Percentiles rank a stretch among this genome's conserved stretches.
phyloP scores from a whole-genome alignment of 352 stramenopile species.

The Phytophthora litchii region DNA sequence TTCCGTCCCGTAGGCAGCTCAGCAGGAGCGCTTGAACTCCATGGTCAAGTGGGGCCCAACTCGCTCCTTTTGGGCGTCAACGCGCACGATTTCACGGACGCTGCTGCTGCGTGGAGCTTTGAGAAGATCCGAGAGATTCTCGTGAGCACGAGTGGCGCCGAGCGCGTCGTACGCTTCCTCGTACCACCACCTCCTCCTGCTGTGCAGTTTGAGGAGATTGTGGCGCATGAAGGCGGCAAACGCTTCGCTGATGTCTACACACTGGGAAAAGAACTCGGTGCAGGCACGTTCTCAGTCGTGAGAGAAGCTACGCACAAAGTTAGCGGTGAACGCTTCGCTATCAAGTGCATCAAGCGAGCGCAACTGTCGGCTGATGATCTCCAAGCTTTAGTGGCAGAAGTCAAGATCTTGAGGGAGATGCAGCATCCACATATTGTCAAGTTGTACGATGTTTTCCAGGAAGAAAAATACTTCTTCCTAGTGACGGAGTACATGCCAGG shows the following conservation, averaged over 20 bases:
- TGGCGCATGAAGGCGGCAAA: slow-evolving; percentile 23
- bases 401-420: slow-evolving; percentile 83
- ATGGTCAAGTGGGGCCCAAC: slow-evolving; percentile 43
- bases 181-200: slow-evolving; percentile 48
- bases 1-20: slow-evolving; percentile 64
- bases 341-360: slow-evolving; percentile 91
- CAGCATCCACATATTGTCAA: slow-evolving; percentile 91
- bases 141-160: slow-evolving; percentile 57
- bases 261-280: slow-evolving; percentile 73
- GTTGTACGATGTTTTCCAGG: slow-evolving; percentile 91
- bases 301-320: slow-evolving; percentile 55
- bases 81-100: slow-evolving; percentile 64
- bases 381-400: slow-evolving; percentile 76
- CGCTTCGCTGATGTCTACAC: slow-evolving; percentile 70
- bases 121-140: slow-evolving; percentile 77
- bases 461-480: slow-evolving; percentile 95
- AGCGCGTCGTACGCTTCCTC: slow-evolving; percentile 69
- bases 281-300: slow-evolving; percentile 78
- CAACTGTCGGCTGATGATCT: slow-evolving; percentile 72
- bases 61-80: slow-evolving; percentile 76
- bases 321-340: slow-evolving; percentile 57
- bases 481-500: slow-evolving; percentile 96
- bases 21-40: slow-evolving; percentile 52
- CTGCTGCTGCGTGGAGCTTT: slow-evolving; percentile 46
- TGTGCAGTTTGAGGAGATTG: slow-evolving; percentile 44